These are phyloP conservation scores for Lecanicillium sp. DNA, from an alignment of 2,329 filamentous ascomycete genomes.

Conservation along the genomic window DNA sequence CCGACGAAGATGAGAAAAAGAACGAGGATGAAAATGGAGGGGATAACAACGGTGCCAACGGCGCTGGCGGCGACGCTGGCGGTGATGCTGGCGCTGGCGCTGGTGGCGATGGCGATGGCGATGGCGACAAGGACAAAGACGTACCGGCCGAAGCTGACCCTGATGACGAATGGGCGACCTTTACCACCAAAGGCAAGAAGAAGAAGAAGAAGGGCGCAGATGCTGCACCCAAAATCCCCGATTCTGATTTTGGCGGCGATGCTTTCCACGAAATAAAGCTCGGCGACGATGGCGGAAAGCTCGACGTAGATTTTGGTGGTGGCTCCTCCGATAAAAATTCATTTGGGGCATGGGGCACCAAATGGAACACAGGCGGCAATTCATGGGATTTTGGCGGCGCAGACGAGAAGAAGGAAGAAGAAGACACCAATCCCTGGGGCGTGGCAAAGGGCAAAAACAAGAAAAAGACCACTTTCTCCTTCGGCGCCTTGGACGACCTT, in stretches of 20 bases:
- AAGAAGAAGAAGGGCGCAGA: conserved; percentile 30
- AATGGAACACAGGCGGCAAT: conserved; percentile 47
- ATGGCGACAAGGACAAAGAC: conserved; percentile 26
- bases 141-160: conserved; percentile 29
- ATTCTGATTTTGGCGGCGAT: conserved; percentile 36
- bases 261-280: conserved; percentile 62
- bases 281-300: conserved; percentile 49
- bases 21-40: conserved; percentile 4
- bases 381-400: conserved; percentile 35
- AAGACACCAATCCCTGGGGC: conserved; percentile 43
- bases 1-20: conserved; percentile 10
- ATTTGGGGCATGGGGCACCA: conserved; percentile 53
- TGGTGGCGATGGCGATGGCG: conserved; percentile 26
- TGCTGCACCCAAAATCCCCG: conserved; percentile 18
- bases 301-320: conserved; percentile 48
- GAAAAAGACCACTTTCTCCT: conserved; percentile 43
- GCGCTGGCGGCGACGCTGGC: conserved; percentile 13
- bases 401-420: conserved; percentile 30
- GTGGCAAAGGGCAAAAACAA: conserved; percentile 40
- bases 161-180: conserved; percentile 25
- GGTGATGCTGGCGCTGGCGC: conserved; percentile 12
- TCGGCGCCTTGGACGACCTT: conserved; percentile 35
- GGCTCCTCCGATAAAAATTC: conserved; percentile 37
- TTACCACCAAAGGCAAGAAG: conserved; percentile 24
- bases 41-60: conserved; percentile 15